Evolutionary conservation across 192 early-diverging fungal species (phyloP).

Genomic region (Coemansia furcata): DNA sequence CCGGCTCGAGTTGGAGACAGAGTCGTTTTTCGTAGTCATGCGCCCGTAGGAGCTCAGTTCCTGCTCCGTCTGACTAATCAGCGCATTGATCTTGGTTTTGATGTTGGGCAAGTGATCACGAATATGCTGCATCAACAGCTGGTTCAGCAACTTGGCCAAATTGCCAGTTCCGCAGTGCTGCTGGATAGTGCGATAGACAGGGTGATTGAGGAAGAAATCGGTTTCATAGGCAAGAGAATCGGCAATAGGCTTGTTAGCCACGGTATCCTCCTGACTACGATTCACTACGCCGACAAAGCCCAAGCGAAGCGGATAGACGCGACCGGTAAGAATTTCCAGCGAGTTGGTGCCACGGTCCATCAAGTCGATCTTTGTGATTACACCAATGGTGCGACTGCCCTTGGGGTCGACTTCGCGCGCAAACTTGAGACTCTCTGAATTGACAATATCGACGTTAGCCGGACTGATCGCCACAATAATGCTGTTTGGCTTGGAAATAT

Average conservation of each 20-base stretch:
- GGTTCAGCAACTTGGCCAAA: constrained; percentile 67
- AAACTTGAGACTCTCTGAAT: constrained; percentile 82
- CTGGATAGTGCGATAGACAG: constrained; percentile 69
- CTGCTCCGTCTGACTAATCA: constrained; percentile 77
- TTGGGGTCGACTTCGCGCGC: constrained; percentile 83
- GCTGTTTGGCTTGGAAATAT: constrained; percentile 81
- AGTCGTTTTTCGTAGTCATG: constrained; percentile 19
- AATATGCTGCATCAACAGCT: constrained; percentile 76
- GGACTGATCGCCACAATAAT: constrained; percentile 80
- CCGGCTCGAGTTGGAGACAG: constrained; percentile 46
- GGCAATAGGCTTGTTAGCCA: constrained; percentile 66
- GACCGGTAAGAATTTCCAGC: constrained; percentile 73
- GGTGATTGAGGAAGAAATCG: constrained; percentile 69
- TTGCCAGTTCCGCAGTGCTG: constrained; percentile 71
- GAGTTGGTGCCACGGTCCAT: constrained; percentile 85
- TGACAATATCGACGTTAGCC: constrained; percentile 78
- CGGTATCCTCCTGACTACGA: constrained; percentile 78
- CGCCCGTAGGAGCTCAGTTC: constrained; percentile 70
- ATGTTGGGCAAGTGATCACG: constrained; percentile 76
- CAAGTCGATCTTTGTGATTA: constrained; percentile 80
- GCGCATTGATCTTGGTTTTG: constrained; percentile 68
- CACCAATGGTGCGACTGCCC: constrained; percentile 74
- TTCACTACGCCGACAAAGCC: constrained; percentile 84
- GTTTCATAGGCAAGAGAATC: constrained; percentile 65
- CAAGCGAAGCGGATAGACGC: constrained; percentile 72